Evolutionary conservation across 352 stramenopile genomes (phyloP), one percentile per base, ranked within the genome.

Genomic region (Pythium dissotocum): DNA sequence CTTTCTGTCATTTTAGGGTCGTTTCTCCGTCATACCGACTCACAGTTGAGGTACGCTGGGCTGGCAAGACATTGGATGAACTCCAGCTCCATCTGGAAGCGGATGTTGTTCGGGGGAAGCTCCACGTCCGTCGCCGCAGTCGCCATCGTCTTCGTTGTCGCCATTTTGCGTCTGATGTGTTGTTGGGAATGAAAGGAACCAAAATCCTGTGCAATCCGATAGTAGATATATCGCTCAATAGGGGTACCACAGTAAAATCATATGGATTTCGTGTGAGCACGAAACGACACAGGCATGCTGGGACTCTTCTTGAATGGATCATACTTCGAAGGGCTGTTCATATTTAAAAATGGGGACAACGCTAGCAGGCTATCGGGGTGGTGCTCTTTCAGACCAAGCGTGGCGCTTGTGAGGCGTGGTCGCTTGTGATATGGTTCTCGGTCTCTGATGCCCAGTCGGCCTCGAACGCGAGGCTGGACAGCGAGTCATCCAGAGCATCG

Each of bases 21-120:
- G 59, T 35, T 51, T 51, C 2, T 51, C 42, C 33, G 30, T 52
- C 10, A 24, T 5, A 63, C 12, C 2, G n/a, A 73, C 82, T 28
- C 69, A 96, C 88, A 95, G 71, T 97, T 96, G 16, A 97, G 73
- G 67, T 98, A 98, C 5, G 85, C 81, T 7, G 91, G 87, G 58
- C 89, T 97, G 14, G 88, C 87, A 36, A 98, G 77, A 55, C 87
- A 96, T 77, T 98, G 91, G 49, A 97, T 89, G 76, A 98, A 98
- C 82, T 98, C 91, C 42, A 98, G 82, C 76, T 98, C 91, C 61
- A 97, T 91, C 75, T 95, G 88, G 78, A 98, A 98, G 71, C 91
- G 89, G 53, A 94, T 87, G 72, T 96, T 84, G 65, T 97, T 95
- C 32, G 91, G 88, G 55, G 87, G 88, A 58, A 95, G 70, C 42